Evolutionary conservation across 139 green algal genomes (phyloP).

Genomic region (Closterium sp.): DNA sequence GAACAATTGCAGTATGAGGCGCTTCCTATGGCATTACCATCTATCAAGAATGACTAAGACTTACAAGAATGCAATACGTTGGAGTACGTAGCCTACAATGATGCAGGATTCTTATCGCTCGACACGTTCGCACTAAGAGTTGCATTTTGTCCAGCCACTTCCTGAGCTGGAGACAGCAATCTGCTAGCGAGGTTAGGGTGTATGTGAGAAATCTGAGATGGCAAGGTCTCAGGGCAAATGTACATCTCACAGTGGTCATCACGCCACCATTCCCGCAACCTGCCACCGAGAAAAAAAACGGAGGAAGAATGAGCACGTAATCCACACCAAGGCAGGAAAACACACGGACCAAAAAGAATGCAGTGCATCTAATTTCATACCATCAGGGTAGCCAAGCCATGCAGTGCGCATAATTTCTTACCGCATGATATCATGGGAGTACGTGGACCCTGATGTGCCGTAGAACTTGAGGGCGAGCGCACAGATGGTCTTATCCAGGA

Average conservation of each 20-base stretch:
- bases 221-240: not conserved
- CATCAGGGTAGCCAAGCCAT: not conserved
- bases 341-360: not conserved
- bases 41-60: no score
- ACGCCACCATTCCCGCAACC: not conserved
- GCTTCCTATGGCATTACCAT: no score
- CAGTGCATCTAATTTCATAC: not conserved
- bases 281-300: not conserved
- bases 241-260: not conserved
- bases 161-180: not conserved
- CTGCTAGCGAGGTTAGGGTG: not conserved
- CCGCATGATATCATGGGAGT: slow-evolving; percentile 20
- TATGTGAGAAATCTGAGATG: not conserved
- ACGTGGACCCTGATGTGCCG: slow-evolving; percentile 24
- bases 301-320: not conserved
- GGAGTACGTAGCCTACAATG: no score
- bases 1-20: no score
- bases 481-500: slow-evolving; percentile 45
- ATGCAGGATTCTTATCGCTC: not conserved
- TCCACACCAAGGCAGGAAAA: not conserved
- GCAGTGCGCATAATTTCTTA: not conserved
- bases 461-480: slow-evolving; percentile 14
- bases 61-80: no score
- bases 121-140: not conserved
- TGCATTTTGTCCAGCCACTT: not conserved